phyloP scores from a whole-genome alignment of 148 eudicot genomes.

The Camellia lanceoleosa region DNA sequence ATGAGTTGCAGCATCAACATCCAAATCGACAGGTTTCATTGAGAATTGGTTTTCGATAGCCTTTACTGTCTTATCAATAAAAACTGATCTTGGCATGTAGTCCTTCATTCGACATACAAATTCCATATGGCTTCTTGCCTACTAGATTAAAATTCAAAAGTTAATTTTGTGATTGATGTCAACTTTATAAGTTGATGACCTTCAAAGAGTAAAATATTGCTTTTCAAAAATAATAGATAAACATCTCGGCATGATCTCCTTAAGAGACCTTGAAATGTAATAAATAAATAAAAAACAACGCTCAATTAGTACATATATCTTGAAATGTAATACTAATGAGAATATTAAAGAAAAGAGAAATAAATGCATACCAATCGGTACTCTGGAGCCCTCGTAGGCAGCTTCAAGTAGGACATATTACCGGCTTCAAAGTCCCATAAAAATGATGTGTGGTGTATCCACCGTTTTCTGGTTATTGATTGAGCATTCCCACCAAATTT shows the following conservation, averaged over 20 bases:
- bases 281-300: neutral
- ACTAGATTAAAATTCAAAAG: constrained; percentile 11
- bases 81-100: constrained; percentile 49
- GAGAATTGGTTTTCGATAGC: constrained; percentile 53
- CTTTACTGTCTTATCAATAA: constrained; percentile 52
- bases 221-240: neutral
- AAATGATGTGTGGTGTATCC: constrained; percentile 95
- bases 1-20: constrained; percentile 24
- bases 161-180: neutral
- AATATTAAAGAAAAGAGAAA: neutral
- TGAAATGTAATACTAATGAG: neutral
- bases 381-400: constrained; percentile 69
- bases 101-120: constrained; percentile 85
- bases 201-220: neutral
- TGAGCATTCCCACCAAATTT: constrained; percentile 99
- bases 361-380: constrained; percentile 54
- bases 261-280: neutral
- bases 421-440: constrained; percentile 75
- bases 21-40: constrained; percentile 34
- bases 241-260: neutral
- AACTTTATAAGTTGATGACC: neutral
- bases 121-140: constrained; percentile 79
- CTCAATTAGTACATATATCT: neutral
- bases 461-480: constrained; percentile 75
- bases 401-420: constrained; percentile 78